Evolutionary conservation across 176 grass and related monocot genomes (phyloP), one percentile per base, ranked within the genome.

Genomic region (Saccharum officinarum): DNA sequence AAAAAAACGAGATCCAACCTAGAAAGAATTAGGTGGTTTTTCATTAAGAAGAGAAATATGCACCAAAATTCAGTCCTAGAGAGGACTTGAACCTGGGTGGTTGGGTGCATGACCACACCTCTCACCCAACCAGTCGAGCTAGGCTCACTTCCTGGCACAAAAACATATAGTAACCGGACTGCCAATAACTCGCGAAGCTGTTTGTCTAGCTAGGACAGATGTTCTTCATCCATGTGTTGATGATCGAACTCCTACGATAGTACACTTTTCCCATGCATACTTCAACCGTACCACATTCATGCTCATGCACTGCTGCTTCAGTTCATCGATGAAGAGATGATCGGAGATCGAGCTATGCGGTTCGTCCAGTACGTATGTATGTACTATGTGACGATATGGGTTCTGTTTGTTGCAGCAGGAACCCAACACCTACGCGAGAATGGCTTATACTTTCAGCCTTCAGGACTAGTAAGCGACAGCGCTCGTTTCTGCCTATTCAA

Each of bases 281-380:
- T 76, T 20, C 37, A 28, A n/a, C 11, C 2, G 22, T 71, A 16
- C 25, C 5, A 38, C 36, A 15, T 5, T n/a, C n/a, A n/a, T n/a
- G n/a, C n/a, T 60, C 8, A 60, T 59, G 1, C 8, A 60, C 44
- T 14, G 16, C 18, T 75, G 22, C 9, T 41, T 71, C 52, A 20
- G 50, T 77, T 88, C 41, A 71, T 55, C 52, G 7, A 41, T 78
- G 22, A 11, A 83, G 13, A 71, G 22, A 71, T 4, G n/a, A 62
- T 62, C 25, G 23, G 34, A 75, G 20, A 2, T 12, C 41, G 16
- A 67, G 50, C 61, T 60, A 69, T 22, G 26, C 22, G 47, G 38
- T 13, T 76, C 36, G 86, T 60, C 26, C 26, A 61, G 26, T n/a
- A 34, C 8, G 16, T 9, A 39, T 9, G 67, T 17, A 7, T 9